A percentile compares a stretch with the other conserved stretches of the same genome.
Conservation (phyloP, 2,329 filamentous ascomycete genomes). For the Penicillium corylophilum region DNA sequence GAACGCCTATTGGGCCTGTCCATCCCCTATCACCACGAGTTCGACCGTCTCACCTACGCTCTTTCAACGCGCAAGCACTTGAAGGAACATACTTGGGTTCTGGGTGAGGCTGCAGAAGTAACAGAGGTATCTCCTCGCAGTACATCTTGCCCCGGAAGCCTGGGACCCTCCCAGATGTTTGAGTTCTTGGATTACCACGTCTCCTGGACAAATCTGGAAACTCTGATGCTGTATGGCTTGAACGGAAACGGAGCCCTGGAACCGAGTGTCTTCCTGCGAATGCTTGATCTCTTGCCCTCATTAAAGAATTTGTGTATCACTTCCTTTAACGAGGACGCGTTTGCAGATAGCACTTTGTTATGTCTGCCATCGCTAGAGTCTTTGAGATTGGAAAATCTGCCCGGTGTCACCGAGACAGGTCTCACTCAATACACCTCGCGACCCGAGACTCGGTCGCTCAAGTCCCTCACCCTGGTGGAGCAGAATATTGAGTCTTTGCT, state of each 20-base stretch:
- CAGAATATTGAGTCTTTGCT: conserved; percentile 53
- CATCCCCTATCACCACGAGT: conserved; percentile 53
- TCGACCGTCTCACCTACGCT: conserved; percentile 56
- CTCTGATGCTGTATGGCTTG: conserved; percentile 52
- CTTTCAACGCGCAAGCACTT: conserved; percentile 55
- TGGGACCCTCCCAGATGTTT: conserved; percentile 51
- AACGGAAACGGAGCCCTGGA: conserved; percentile 48
- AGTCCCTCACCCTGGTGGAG: conserved; percentile 53
- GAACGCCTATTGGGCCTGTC: conserved; percentile 56
- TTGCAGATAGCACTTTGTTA: conserved; percentile 55
- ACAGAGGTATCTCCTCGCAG: conserved; percentile 39
- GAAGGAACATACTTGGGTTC: conserved; percentile 58
- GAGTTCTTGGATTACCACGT: conserved; percentile 56
- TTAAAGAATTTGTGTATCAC: conserved; percentile 56
- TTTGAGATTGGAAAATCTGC: conserved; percentile 56
- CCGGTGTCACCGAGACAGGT: conserved; percentile 57
- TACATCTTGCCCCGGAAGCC: conserved; percentile 40
- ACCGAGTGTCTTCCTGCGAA: conserved; percentile 55
- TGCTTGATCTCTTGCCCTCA: conserved; percentile 53
- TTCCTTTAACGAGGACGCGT: conserved; percentile 54
- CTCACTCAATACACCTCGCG: conserved; percentile 53
- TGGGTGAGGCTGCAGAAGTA: conserved; percentile 47
- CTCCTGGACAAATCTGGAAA: conserved; percentile 53
- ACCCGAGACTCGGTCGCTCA: conserved; percentile 45
- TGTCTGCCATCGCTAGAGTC: conserved; percentile 54